Percentiles rank a stretch among this genome's conserved stretches.
These are phyloP conservation scores for Plantago major DNA, from an alignment of 257 asterid genomes.

Conservation along the genomic window DNA sequence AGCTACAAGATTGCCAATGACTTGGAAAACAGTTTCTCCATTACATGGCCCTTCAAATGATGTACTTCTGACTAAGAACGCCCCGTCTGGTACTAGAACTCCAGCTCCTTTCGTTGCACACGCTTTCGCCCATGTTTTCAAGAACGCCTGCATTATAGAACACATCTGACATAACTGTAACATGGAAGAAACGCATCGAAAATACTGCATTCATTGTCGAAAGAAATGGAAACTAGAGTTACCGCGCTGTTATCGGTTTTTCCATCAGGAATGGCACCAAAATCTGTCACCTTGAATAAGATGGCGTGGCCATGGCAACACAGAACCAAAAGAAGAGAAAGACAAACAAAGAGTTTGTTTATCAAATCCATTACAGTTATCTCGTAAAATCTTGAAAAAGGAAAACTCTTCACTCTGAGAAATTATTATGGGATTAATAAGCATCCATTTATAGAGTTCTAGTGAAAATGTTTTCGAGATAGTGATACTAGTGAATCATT, in stretches of 20 bases:
- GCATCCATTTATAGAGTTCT: no score
- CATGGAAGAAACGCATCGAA: no score
- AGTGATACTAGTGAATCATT: no score
- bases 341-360: neutral
- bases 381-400: no score
- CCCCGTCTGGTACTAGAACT: conserved; percentile 39
- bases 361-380: neutral
- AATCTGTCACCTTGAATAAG: conserved; percentile 25
- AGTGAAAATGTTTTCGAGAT: no score
- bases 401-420: no score
- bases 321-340: neutral
- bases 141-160: conserved; percentile 30
- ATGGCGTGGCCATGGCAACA: neutral
- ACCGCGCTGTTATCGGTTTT: conserved; percentile 33
- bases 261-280: conserved; percentile 39
- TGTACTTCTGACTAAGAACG: conserved; percentile 26
- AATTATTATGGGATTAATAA: no score
- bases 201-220: no score
- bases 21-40: conserved; percentile 10
- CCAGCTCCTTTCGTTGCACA: conserved; percentile 35
- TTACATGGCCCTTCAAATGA: conserved; percentile 30
- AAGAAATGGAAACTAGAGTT: neutral
- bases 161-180: neutral
- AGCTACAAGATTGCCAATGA: conserved; percentile 23
- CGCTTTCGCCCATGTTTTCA: conserved; percentile 45